A percentile compares a stretch with the other conserved stretches of the same genome.
These are phyloP conservation scores for Catunica adiposa DNA, from an alignment of 2,329 filamentous ascomycete genomes.

Conservation along the genomic window DNA sequence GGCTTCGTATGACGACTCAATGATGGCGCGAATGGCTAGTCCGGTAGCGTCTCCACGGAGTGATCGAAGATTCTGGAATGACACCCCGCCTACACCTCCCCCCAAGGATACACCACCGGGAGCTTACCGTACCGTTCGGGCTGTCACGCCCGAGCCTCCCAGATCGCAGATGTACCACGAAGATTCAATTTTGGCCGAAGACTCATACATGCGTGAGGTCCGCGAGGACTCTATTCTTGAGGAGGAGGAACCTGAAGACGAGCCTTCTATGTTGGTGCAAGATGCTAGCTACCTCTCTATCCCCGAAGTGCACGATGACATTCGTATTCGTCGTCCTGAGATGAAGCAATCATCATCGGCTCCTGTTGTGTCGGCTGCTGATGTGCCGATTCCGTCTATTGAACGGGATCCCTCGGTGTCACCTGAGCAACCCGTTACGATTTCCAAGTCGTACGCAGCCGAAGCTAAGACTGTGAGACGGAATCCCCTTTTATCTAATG, in stretches of 20 bases:
- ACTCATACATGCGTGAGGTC: constrained; percentile 1
- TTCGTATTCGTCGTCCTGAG: not conserved
- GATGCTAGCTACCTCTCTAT: constrained; percentile 2
- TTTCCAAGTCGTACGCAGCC: not conserved
- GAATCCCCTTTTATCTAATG: not conserved
- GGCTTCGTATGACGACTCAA: constrained; percentile 2
- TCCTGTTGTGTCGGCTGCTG: not conserved
- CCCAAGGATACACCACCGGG: constrained; percentile 9
- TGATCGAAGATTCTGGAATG: constrained; percentile 2
- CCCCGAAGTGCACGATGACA: not conserved
- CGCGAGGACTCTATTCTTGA: constrained; percentile 7
- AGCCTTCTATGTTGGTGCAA: not conserved
- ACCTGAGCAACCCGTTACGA: not conserved
- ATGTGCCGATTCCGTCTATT: constrained; percentile 3
- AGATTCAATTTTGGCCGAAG: constrained; percentile 3
- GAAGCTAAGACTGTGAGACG: not conserved
- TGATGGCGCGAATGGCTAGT: not conserved
- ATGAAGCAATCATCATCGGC: not conserved
- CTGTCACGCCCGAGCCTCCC: constrained; percentile 2
- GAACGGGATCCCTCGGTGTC: not conserved
- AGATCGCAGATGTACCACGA: not conserved
- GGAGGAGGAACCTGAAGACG: constrained; percentile 3
- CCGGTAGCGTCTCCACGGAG: constrained; percentile 4
- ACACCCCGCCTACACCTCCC: constrained; percentile 12
- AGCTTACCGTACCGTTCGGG: not conserved